Evolutionary conservation across 2,329 filamentous ascomycete species (phyloP), one percentile per base, ranked within the genome.

Genomic region (Aspergillus quadrilineatus): DNA sequence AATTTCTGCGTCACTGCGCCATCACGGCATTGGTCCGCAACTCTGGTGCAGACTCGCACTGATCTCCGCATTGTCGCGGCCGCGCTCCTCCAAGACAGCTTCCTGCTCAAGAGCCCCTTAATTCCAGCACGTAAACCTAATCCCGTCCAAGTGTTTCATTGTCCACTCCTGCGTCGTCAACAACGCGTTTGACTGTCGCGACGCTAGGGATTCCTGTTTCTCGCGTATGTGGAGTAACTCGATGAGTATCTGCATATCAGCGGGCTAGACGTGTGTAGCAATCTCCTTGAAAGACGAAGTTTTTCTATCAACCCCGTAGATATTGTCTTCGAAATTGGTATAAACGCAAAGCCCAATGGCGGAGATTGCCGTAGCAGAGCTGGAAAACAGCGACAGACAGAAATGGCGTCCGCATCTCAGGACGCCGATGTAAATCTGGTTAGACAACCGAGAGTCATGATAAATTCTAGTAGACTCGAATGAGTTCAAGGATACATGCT

Each of bases 91-190:
- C 1, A 66, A 22, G 30, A 63, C 53, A 6, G 51, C 60, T 22
- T 63, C 61, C 15, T 51, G 34, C 32, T 64, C 59, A n/a, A 56
- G 58, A 6, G 41, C 45, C 15, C 65, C 60, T 1, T 6, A 66
- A 56, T 7, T 67, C 63, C 12, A 66, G 34, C 41, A 65, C 62
- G 47, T 65, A 67, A 10, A 65, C 62, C 52, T 65, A 66, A 45
- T 67, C 62, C 65, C 60, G 67, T 37, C 62, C 58, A 1, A 64
- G 53, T 2, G 63, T 65, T 30, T 62, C 52, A 30, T 65, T 65
- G 42, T 67, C 65, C 4, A 65, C 62, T 2, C 28, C 41, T 1
- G 55, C 60, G 14, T 46, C 46, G 9, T 50, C 42, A 2, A 63
- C 56, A 4, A 55, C 49, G n/a, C 44, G 30, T 39, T 57, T 57